These are phyloP conservation scores for Talinum fruticosum DNA, from an alignment of 148 eudicot species.

Conservation along the genomic window DNA sequence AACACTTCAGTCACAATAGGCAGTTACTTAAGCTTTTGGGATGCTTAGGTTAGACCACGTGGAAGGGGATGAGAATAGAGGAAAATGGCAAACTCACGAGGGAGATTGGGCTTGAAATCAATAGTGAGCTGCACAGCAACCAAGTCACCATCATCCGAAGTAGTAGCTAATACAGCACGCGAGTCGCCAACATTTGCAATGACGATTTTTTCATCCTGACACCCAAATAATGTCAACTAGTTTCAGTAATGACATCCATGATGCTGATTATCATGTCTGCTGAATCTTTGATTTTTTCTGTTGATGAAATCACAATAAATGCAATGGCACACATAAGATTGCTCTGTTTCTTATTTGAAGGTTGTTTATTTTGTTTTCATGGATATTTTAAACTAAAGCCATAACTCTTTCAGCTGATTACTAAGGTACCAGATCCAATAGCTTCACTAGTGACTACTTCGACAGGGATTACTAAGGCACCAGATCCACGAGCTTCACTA, in stretches of 20 bases:
- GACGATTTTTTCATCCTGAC: slow-evolving; percentile 63
- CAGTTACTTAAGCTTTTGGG: background rate
- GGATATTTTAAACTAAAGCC: background rate
- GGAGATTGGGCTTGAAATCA: slow-evolving; percentile 88
- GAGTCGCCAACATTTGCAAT: slow-evolving; percentile 92
- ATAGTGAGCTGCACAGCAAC: slow-evolving; percentile 74
- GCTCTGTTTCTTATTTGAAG: background rate
- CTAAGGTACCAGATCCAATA: no score
- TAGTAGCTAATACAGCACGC: slow-evolving; percentile 85
- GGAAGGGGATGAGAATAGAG: background rate
- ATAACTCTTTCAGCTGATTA: background rate
- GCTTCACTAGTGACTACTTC: no score
- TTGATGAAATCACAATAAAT: background rate
- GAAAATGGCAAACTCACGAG: slow-evolving; percentile 55
- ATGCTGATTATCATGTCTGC: no score
- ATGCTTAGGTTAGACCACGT: no score
- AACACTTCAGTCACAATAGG: background rate
- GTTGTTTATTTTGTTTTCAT: background rate
- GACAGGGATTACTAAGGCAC: background rate
- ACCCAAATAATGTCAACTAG: background rate
- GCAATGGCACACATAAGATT: background rate
- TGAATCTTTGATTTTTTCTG: background rate
- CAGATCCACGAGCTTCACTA: background rate
- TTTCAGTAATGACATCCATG: background rate
- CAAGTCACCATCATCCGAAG: slow-evolving; percentile 66